Base-by-base conservation (phyloP, 805 yeast genomes). In the Saccharomycopsis schoenii region DNA sequence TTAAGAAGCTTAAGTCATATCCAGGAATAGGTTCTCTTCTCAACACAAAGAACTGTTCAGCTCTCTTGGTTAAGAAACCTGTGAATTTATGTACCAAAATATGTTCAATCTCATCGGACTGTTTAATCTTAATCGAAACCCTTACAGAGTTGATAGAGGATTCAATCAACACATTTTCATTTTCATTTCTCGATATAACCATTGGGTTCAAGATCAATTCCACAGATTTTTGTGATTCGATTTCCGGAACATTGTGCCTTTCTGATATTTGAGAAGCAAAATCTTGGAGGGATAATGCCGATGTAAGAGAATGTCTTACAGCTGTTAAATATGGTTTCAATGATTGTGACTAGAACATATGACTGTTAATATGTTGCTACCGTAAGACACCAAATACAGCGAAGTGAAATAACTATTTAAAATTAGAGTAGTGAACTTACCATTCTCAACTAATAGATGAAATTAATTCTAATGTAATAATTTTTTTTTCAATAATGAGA, bases 191-290 rank as follows among this genome's bases (percentile, higher is more conserved):
- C 1, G 97, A 86, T 65, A 94, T 85, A 65, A 85, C 82, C 83
- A 94, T 86, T 43, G 97, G 94, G 69, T 92, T 91, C 69, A 93
- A 79, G 64, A 94, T 74, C 60, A 92, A 86, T 72, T 91, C 97
- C 14, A 87, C 86, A 63, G 94, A 84, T 69, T 88, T 86, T 67
- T 78, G 79, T 42, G 88, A 92, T 73, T 94, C 99, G 58, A 94
- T 87, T 73, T 94, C 99, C 3, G 99, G 99, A 66, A 93, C 83
- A 76, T 93, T 94, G 78, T 94, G 99, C 74, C 99, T 88, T 76
- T 94, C 99, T 21, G 88, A 97, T 61, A 88, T 81, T 74, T 93
- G 97, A 9, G 98, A 94, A 39, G 97, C 87, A 72, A 94, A 94
- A 76, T 92, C 92, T 71, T 90, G 93, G 65, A 94, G 78, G 68